A percentile compares a stretch with the other conserved stretches of the same genome.
phyloP scores from a whole-genome alignment of 1,284 basidiomycete genomes.

The Microbotryum lychnidis-dioicae region DNA sequence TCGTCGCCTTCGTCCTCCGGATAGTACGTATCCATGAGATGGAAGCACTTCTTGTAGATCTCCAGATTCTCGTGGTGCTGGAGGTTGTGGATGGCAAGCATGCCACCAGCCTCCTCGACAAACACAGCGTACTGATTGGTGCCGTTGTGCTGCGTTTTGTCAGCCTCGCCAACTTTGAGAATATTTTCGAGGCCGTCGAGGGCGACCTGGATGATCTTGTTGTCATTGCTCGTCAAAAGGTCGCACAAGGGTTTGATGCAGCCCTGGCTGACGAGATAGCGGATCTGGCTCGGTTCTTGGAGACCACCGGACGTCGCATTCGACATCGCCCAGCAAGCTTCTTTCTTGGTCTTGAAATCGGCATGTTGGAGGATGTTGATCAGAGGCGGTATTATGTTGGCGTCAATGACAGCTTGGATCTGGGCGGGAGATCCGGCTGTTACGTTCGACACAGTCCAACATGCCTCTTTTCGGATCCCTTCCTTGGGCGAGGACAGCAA shows the following conservation, averaged over 20 bases:
- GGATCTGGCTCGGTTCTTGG: constrained; percentile 93
- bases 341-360: constrained; percentile 99
- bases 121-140: constrained; percentile 88
- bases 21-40: constrained; percentile 93
- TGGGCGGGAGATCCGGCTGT: constrained; percentile 94
- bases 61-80: constrained; percentile 99
- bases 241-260: constrained; percentile 99
- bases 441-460: constrained; percentile 99
- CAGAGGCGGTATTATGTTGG: constrained; percentile 85
- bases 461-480: constrained; percentile 87
- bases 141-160: constrained; percentile 74
- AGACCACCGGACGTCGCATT: constrained; percentile 98
- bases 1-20: constrained; percentile 48
- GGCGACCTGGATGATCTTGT: constrained; percentile 98
- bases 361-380: constrained; percentile 97
- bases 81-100: constrained; percentile 96
- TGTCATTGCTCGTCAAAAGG: constrained; percentile 93
- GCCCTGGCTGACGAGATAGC: constrained; percentile 94
- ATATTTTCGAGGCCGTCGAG: constrained; percentile 98
- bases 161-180: constrained; percentile 94
- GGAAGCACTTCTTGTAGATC: constrained; percentile 99
- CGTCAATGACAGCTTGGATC: constrained; percentile 71
- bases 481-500: constrained; percentile 93
- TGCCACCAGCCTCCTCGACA: constrained; percentile 97
- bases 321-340: constrained; percentile 99